Conservation (phyloP, 2,329 filamentous ascomycete species). For the Hypoxylon sp. region DNA sequence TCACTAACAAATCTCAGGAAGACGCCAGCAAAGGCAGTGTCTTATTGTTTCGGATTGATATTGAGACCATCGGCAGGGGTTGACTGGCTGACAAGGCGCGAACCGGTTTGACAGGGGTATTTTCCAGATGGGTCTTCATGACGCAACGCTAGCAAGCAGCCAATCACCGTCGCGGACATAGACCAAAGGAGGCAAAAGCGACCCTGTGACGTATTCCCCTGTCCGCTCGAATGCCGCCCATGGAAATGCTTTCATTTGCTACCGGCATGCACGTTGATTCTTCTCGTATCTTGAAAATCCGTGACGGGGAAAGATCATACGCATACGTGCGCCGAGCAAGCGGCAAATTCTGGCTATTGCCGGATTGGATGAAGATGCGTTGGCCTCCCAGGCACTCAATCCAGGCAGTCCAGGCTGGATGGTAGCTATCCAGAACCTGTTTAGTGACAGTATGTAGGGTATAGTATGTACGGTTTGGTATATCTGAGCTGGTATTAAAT, state of each 20-base stretch:
- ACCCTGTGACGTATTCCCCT: slow-evolving; percentile 25
- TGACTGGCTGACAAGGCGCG: slow-evolving; percentile 20
- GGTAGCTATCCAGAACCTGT: slow-evolving; percentile 1
- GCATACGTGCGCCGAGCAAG: slow-evolving; percentile 31
- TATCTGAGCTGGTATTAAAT: slow-evolving; percentile 9
- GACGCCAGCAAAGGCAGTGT: slow-evolving; percentile 13
- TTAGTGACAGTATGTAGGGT: slow-evolving; percentile 5
- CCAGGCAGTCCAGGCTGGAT: slow-evolving; percentile 15
- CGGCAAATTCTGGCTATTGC: slow-evolving; percentile 17
- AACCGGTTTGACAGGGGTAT: slow-evolving; percentile 39
- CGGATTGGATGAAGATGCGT: slow-evolving; percentile 19
- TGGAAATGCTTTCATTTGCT: not conserved
- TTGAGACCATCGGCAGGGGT: slow-evolving; percentile 2
- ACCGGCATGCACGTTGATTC: slow-evolving; percentile 3
- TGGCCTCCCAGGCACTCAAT: too few species aligned
- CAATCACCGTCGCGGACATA: slow-evolving; percentile 42
- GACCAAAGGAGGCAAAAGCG: slow-evolving; percentile 46
- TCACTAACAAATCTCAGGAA: slow-evolving; percentile 1
- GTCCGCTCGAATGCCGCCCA: slow-evolving; percentile 27
- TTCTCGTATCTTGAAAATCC: slow-evolving; percentile 22
- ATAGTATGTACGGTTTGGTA: slow-evolving; percentile 11
- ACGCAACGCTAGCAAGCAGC: slow-evolving; percentile 32
- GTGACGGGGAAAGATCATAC: slow-evolving; percentile 8
- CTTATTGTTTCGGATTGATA: slow-evolving; percentile 9
- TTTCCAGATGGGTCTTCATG: slow-evolving; percentile 30